A percentile compares a stretch with the other conserved stretches of the same genome.
phyloP scores from a whole-genome alignment of 768 basidiomycete species.

The Termitomyces sp. region DNA sequence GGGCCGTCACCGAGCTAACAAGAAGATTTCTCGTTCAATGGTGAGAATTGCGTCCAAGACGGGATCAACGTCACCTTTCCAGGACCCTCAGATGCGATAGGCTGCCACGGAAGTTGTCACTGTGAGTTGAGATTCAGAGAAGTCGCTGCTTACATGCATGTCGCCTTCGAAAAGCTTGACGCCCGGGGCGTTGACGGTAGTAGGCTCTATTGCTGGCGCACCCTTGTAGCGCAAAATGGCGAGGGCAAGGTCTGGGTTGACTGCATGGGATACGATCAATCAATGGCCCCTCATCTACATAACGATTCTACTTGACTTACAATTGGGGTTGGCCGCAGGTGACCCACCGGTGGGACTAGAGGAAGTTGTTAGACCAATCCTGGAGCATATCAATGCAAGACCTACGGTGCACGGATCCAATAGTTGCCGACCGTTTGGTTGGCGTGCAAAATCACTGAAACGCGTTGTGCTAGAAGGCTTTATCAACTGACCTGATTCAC shows the following conservation, averaged over 20 bases:
- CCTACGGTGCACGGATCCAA: conserved; percentile 34
- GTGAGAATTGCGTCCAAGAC: no score
- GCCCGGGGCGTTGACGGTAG: conserved; percentile 13
- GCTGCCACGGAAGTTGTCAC: conserved; percentile 7
- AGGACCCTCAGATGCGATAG: conserved; percentile 18
- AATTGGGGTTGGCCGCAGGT: conserved; percentile 21
- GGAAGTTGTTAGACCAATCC: no score
- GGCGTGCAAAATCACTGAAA: conserved; percentile 37
- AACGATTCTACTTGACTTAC: conserved; percentile 10
- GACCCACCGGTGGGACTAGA: conserved; percentile 17
- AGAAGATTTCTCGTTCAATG: neutral
- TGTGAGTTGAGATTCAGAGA: neutral
- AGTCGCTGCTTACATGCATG: conserved; percentile 21
- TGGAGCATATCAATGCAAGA: neutral
- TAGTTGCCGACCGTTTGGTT: conserved; percentile 45
- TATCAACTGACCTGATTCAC: neutral
- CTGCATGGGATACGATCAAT: neutral
- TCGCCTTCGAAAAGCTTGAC: conserved; percentile 20
- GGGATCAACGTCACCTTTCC: conserved; percentile 10
- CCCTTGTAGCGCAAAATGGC: conserved; percentile 33
- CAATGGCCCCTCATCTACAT: neutral
- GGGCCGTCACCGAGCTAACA: conserved; percentile 20
- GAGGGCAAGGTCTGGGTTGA: conserved; percentile 23
- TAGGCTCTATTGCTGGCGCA: conserved; percentile 27
- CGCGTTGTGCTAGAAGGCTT: conserved; percentile 29